Base-by-base conservation (phyloP, 1,139 yeast species). In the Hanseniaspora sp. region DNA sequence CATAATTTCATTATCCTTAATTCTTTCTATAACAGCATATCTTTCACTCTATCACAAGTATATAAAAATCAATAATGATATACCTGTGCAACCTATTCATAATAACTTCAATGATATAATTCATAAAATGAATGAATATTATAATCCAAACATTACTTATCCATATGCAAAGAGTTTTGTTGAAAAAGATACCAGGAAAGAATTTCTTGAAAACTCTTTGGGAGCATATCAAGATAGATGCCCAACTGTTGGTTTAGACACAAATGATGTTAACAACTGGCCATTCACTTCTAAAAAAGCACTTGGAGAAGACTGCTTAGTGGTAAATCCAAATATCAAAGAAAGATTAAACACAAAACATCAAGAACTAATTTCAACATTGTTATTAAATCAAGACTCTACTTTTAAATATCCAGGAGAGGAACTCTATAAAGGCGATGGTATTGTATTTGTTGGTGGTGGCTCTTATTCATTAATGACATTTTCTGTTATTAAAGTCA, bases 401-500 rank as follows among this genome's bases (percentile, higher is more conserved):
- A 43, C 48, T n/a, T 51, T 51, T 44, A 11, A 7, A 7, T 51
- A 51, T 30, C 54, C 63, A 43, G 65, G 87, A 0, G 66, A 69
- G 34, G 69, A 73, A 1, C 63, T 77, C 1, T 80, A 78, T 63
- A 63, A 69, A n/a, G 90, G 90, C 0, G 74, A 79, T 57, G 95
- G 95, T 33, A 79, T 86, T 42, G 95, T 86, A 1, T 82, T 79
- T 62, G 90, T 84, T 39, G 92, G 92, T 18, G 95, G 95, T 45
- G 92, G 90, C 1, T 76, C 75, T 60, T 84, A 81, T 70, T 82
- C 84, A 63, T 82, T 94, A 75, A 70, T 84, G 59, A 77, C 87
- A 15, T 69, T 84, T 48, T 69, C 83, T 31, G 80, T 92, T 1
- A 74, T 86, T 58, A 76, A 78, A 63, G 75, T 83, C 53, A 67